Evolutionary conservation across 2,329 filamentous ascomycete genomes (phyloP), one percentile per base, ranked within the genome.

Genomic region (Ophiostoma sp.): DNA sequence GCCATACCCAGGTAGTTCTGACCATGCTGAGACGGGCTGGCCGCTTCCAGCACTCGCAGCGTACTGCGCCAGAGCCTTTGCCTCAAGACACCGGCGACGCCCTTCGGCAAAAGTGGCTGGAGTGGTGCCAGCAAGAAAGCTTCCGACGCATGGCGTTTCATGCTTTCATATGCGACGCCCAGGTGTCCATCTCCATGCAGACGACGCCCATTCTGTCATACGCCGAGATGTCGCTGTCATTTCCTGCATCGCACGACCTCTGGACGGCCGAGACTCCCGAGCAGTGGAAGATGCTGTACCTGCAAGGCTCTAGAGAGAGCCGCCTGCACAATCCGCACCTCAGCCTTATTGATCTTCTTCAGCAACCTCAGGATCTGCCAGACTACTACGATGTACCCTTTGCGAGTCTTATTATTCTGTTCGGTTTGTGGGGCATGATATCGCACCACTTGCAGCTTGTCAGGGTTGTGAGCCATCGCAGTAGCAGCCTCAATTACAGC

Each of bases 171-270:
- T 84, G 88, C 70, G 90, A 92, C 74, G 83, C 87, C 0, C 87
- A 91, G 72, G 83, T 85, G 4, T 90, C 90, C 1, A 89, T 92
- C 80, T 86, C 87, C 1, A 82, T 90, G 4, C 81, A 90, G 69
- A 87, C 85, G 31, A 88, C 85, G 71, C 87, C 89, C 0, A 80
- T 87, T 27, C 86, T 92, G 73, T 90, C 89, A 0, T 92, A 91
- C 74, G 83, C 88, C 0, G 90, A 92, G 74, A 79, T 92, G 67
- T 86, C 86, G 4, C 79, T 92, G 2, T 88, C 89, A 1, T 77
- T 93, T 0, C 90, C 90, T 0, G 85, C 85, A 72, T 80, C 86
- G 0, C 82, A 84, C 69, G 82, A 85, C 15, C 77, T 93, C 1
- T 93, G 90, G 90, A 83, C 86, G 67, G 89, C 90, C 1, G 83